Conservation (phyloP, 1,284 basidiomycete species). For the Malassezia nana region DNA sequence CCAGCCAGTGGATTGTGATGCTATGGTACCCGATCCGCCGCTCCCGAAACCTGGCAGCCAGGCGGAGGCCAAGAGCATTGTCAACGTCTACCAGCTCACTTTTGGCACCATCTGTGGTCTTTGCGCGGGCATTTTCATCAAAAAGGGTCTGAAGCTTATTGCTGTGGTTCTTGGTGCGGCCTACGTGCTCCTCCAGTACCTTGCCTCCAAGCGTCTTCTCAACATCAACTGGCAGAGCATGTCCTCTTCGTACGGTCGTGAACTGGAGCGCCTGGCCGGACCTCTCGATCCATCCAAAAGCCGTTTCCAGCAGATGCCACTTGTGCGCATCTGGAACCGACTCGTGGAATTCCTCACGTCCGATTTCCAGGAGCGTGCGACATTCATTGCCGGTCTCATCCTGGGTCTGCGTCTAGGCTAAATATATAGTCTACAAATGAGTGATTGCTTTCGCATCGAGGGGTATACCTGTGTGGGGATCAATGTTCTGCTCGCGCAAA, state of each 20-base stretch:
- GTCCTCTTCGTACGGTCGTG: conserved; percentile 58
- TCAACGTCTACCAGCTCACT: conserved; percentile 69
- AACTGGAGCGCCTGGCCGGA: conserved; percentile 60
- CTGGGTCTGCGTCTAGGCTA: conserved; percentile 53
- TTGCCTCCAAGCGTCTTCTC: conserved; percentile 52
- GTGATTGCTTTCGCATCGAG: conserved; percentile 42
- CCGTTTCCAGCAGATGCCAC: conserved; percentile 14
- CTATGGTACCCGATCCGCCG: background rate
- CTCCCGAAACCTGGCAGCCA: background rate
- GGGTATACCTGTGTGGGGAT: conserved; percentile 40
- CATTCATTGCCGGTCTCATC: conserved; percentile 53
- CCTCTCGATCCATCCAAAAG: conserved; percentile 30
- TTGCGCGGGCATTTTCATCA: conserved; percentile 83
- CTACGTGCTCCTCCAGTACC: conserved; percentile 42
- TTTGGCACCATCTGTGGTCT: conserved; percentile 76
- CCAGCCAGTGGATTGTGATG: conserved; percentile 9
- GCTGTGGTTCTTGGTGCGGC: conserved; percentile 67
- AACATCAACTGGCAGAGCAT: conserved; percentile 67
- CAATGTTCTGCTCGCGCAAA: conserved; percentile 32
- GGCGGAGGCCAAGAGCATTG: conserved; percentile 56
- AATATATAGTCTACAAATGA: conserved; percentile 11
- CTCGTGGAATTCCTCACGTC: conserved; percentile 75
- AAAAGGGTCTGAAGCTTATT: conserved; percentile 74
- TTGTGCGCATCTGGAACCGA: conserved; percentile 59
- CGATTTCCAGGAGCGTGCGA: conserved; percentile 68